Evolutionary conservation across 1,284 basidiomycete species (phyloP).

Genomic region (Ceratobasidium theobromae): DNA sequence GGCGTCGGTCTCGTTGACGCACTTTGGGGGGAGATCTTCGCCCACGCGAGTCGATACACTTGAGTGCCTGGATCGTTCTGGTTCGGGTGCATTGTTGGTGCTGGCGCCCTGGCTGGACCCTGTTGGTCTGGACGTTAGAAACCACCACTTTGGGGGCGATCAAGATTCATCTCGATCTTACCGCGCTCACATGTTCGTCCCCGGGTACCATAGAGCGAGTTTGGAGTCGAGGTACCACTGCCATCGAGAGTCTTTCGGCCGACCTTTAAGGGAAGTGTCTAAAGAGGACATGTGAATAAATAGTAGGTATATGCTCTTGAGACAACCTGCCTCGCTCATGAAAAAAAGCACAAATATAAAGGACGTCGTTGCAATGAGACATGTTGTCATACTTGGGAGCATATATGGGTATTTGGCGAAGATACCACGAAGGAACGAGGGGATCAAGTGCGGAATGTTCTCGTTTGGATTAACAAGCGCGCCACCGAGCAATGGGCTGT

Average conservation of each 20-base stretch:
- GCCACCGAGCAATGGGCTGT: slow-evolving; percentile 34
- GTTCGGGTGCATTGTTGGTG: background rate
- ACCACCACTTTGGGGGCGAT: background rate
- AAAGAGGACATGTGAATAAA: background rate
- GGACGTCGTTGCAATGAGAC: slow-evolving; percentile 56
- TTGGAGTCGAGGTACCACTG: slow-evolving; percentile 14
- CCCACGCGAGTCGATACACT: slow-evolving; percentile 12
- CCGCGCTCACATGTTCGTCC: background rate
- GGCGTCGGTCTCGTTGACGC: background rate
- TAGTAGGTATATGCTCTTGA: background rate
- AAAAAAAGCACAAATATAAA: slow-evolving; percentile 59
- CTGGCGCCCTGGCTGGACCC: slow-evolving; percentile 3
- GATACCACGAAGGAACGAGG: slow-evolving; percentile 27
- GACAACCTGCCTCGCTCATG: slow-evolving; percentile 61
- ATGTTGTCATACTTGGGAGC: slow-evolving; percentile 64
- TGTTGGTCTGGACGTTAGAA: background rate
- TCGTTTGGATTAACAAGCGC: slow-evolving; percentile 34
- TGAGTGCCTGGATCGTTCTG: background rate
- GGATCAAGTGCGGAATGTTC: slow-evolving; percentile 33
- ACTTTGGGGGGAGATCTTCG: background rate
- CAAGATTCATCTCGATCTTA: background rate
- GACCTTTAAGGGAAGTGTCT: slow-evolving; percentile 32
- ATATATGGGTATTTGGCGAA: slow-evolving; percentile 37
- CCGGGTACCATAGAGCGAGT: slow-evolving; percentile 17
- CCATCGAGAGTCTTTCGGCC: background rate